Evolutionary conservation across 768 basidiomycete genomes (phyloP).

Genomic region (Macrolepiota albuminosa): DNA sequence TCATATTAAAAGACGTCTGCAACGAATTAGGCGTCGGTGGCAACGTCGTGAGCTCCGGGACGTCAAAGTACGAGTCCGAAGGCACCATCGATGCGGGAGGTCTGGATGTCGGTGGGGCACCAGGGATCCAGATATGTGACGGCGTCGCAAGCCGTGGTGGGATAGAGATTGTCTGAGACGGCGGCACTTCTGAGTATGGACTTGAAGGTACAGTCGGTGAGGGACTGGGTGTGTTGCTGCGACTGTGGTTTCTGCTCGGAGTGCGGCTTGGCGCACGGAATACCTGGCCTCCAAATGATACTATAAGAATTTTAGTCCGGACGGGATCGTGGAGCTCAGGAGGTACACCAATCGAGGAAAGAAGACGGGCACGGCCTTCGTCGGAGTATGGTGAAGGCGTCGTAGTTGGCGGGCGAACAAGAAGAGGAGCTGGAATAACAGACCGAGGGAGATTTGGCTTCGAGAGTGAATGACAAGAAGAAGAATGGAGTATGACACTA

Average conservation of each 20-base stretch:
- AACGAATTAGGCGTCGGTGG: constrained; percentile 30
- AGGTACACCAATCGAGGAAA: constrained; percentile 58
- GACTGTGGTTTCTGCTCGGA: constrained; percentile 31
- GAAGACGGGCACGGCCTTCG: constrained; percentile 48
- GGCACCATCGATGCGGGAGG: constrained; percentile 8
- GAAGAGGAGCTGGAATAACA: constrained; percentile 54
- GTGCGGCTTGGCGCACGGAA: constrained; percentile 51
- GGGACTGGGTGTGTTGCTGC: constrained; percentile 18
- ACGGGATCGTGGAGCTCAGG: constrained; percentile 37
- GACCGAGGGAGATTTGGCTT: constrained; percentile 24
- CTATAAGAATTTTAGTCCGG: constrained; percentile 59
- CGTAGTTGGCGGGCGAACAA: constrained; percentile 54
- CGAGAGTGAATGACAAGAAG: constrained; percentile 17
- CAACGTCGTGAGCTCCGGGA: constrained; percentile 23
- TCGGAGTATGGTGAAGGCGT: constrained; percentile 42
- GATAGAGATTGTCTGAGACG: background rate
- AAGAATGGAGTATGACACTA: constrained; percentile 33
- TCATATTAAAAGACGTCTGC: constrained; percentile 9
- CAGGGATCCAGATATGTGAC: constrained; percentile 54
- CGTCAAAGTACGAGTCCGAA: background rate
- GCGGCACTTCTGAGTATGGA: background rate
- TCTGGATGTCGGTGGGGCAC: constrained; percentile 48
- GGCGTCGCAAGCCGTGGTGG: constrained; percentile 41
- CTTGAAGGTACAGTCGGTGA: constrained; percentile 1
- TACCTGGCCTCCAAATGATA: constrained; percentile 79